Evolutionary conservation across 352 stramenopile species (phyloP).

Genomic region (Globisporangium canariense): DNA sequence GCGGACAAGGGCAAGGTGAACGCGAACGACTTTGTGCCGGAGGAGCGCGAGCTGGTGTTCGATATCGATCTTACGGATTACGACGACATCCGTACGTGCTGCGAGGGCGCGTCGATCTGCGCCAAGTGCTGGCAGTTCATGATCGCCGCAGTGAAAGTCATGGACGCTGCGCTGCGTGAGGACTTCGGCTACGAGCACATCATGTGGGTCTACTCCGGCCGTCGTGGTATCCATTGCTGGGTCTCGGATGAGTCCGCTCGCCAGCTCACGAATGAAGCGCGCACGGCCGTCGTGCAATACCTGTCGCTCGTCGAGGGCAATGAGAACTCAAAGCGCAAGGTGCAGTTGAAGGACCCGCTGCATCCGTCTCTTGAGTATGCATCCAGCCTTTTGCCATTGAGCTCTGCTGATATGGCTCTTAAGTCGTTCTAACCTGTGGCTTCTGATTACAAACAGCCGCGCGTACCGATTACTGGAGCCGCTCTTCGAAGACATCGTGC

Average conservation of each 20-base stretch:
- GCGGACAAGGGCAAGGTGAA: conserved; percentile 87
- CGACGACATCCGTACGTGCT: conserved; percentile 98
- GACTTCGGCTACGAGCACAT: conserved; percentile 99
- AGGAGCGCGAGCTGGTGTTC: conserved; percentile 98
- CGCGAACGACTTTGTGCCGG: conserved; percentile 83
- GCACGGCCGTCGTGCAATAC: conserved; percentile 96
- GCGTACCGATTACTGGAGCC: conserved; percentile 94
- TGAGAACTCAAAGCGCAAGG: conserved; percentile 87
- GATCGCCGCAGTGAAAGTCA: conserved; percentile 94
- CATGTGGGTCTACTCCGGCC: conserved; percentile 98
- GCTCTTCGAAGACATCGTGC: conserved; percentile 91
- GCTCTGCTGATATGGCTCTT: background rate
- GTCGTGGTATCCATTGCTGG: conserved; percentile 99
- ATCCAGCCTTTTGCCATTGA: background rate
- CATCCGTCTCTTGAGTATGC: conserved; percentile 92
- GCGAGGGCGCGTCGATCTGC: conserved; percentile 89
- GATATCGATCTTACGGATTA: conserved; percentile 99
- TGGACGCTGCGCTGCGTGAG: conserved; percentile 88
- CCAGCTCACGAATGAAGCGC: conserved; percentile 94
- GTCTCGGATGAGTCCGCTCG: conserved; percentile 95
- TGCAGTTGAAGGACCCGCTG: conserved; percentile 89
- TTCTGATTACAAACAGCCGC: conserved; percentile 40
- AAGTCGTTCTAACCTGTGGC: background rate
- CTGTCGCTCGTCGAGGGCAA: conserved; percentile 93
- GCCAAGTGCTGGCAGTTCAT: conserved; percentile 98